A percentile compares a stretch with the other conserved stretches of the same genome.
Evolutionary conservation across 106 monocot genomes (phyloP).

Genomic region (Cymbidium sinense): DNA sequence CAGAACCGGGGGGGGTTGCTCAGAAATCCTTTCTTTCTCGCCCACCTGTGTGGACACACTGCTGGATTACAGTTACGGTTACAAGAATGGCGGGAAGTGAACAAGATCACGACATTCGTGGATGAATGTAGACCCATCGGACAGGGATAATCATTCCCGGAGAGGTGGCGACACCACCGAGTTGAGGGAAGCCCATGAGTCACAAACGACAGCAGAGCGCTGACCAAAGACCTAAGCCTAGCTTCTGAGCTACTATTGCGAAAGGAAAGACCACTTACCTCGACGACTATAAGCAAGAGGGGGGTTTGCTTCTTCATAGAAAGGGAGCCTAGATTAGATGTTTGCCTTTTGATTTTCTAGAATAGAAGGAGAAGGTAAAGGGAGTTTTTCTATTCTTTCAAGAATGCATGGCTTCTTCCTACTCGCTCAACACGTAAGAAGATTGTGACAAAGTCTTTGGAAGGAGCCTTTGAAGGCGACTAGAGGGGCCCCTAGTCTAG

Average conservation of each 20-base stretch:
- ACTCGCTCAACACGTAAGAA: slow-evolving; percentile 1
- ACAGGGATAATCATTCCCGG: too few species aligned
- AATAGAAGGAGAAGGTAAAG: slow-evolving; percentile 9
- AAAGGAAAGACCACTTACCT: slow-evolving; percentile 4
- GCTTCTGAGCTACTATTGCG: too few species aligned
- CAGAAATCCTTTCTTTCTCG: slow-evolving; percentile 14
- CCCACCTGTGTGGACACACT: slow-evolving; percentile 7
- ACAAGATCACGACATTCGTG: too few species aligned
- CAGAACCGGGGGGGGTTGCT: slow-evolving; percentile 14
- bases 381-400: neutral
- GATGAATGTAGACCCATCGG: too few species aligned
- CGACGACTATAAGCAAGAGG: slow-evolving; percentile 2
- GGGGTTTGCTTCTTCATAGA: slow-evolving; percentile 4
- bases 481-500: slow-evolving; percentile 1
- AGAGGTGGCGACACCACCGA: too few species aligned
- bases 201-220: too few species aligned
- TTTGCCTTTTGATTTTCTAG: slow-evolving; percentile 5
- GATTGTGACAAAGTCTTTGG: slow-evolving; percentile 10
- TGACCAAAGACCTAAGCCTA: too few species aligned
- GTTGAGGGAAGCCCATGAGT: neutral
- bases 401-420: neutral
- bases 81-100: too few species aligned
- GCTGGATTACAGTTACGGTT: neutral
- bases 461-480: slow-evolving; percentile 10
- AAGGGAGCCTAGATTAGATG: neutral